Conservation (phyloP, 352 stramenopile genomes). For the Aphanomyces invadans region DNA sequence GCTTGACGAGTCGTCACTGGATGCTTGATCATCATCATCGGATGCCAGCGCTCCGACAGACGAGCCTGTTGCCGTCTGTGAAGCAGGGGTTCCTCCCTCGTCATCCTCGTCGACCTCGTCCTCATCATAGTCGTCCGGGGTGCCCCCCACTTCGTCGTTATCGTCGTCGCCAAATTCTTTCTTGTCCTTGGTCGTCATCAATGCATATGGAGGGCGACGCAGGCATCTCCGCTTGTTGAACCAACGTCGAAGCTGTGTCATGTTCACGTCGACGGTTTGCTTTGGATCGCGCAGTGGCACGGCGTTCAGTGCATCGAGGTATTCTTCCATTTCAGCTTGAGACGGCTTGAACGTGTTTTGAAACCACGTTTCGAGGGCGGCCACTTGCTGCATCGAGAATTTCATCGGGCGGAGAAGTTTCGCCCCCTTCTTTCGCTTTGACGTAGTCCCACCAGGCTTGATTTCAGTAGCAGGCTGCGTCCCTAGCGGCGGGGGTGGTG, state of each 20-base stretch:
- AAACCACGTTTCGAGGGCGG: slow-evolving; percentile 72
- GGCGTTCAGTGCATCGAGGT: slow-evolving; percentile 56
- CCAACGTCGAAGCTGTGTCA: slow-evolving; percentile 77
- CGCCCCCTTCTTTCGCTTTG: slow-evolving; percentile 39
- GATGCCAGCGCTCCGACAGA: not conserved
- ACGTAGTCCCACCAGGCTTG: not conserved
- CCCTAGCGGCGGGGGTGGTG: slow-evolving; percentile 6
- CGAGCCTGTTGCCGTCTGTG: too few relatives aligned
- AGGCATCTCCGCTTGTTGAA: slow-evolving; percentile 84
- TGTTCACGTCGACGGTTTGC: slow-evolving; percentile 73
- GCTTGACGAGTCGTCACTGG: not conserved
- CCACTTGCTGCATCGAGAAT: slow-evolving; percentile 78
- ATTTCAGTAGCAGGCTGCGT: not conserved
- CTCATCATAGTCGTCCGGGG: not conserved
- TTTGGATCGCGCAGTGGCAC: slow-evolving; percentile 67
- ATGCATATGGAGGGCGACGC: slow-evolving; percentile 62
- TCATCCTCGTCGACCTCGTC: slow-evolving; percentile 12
- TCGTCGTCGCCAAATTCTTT: slow-evolving; percentile 13
- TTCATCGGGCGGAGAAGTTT: slow-evolving; percentile 69
- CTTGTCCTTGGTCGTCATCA: slow-evolving; percentile 45
- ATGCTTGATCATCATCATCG: not conserved
- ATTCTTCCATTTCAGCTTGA: slow-evolving; percentile 71
- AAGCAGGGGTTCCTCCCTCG: not conserved
- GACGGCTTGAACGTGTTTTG: slow-evolving; percentile 83
- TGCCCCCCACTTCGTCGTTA: not conserved